Evolutionary conservation across 2,329 filamentous ascomycete species (phyloP), one percentile per base, ranked within the genome.

Genomic region (Pyricularia pennisetigena): DNA sequence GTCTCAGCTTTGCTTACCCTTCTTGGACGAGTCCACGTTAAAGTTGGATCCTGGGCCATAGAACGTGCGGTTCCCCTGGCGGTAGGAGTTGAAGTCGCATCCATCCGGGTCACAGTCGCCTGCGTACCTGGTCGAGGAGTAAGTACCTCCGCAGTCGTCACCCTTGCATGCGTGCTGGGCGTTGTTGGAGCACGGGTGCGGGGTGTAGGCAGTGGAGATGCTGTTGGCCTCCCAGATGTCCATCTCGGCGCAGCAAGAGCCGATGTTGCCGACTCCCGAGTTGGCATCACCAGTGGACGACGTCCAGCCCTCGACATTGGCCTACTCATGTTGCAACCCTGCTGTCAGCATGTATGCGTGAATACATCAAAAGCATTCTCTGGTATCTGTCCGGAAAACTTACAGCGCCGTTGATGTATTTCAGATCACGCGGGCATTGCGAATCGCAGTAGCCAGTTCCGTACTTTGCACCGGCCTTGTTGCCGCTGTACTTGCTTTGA

Each of bases 41-140:
- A 80, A 81, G 71, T 23, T 35, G 1, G 66, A 23, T 28, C 82
- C 81, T 0, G 82, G 73, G 67, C 88, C 89, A 79, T 86, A 90
- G 81, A 89, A 91, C 76, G 78, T 79, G 69, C 80, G 80, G 78
- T 87, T 83, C 70, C 88, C 89, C 81, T 86, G 82, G 75, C 88
- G 88, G 84, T 85, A 91, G 57, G 83, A 75, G 83, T 90, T 90
- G 83, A 88, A 90, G 76, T 90, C 88, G 74, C 89, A 91, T 59
- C 88, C 88, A 73, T 90, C 87, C 70, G 87, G 86, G 75, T 91
- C 89, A 76, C 89, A 91, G 69, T 84, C 78, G 67, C 88, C 88
- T 29, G 74, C 79, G 75, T 90, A 90, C 70, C 88, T 86, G 72
- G 82, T 78, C 66, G 72, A 67, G 67, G 78, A 79, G 73, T 83